These are phyloP conservation scores for Cutaneotrichosporon curvatum DNA, from an alignment of 1,284 basidiomycete species.

Conservation along the genomic window DNA sequence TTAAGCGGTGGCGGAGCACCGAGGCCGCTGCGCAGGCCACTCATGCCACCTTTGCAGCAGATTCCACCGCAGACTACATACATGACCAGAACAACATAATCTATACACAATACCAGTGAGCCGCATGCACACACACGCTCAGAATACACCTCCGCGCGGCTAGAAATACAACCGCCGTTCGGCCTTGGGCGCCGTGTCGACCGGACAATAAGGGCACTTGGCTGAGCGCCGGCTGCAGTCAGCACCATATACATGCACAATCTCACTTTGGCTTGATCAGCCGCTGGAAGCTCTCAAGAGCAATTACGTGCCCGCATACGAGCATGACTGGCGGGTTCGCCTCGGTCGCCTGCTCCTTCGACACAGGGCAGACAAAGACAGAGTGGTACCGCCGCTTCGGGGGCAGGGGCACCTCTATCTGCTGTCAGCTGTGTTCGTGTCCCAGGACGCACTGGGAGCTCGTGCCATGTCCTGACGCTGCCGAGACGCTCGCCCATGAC, in stretches of 20 bases:
- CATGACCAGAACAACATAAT: too few relatives aligned
- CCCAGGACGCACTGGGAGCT: constrained; percentile 65
- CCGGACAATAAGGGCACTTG: constrained; percentile 47
- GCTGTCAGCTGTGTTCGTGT: constrained; percentile 2
- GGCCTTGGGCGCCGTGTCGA: constrained; percentile 35
- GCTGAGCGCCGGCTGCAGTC: constrained; percentile 32
- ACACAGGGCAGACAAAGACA: constrained; percentile 94
- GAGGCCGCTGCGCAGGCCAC: too few relatives aligned
- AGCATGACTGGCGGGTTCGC: constrained; percentile 97
- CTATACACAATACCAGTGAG: too few relatives aligned
- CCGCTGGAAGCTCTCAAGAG: constrained; percentile 77
- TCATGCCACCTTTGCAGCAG: too few relatives aligned
- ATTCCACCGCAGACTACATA: too few relatives aligned
- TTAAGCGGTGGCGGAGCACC: too few relatives aligned
- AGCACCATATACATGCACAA: not conserved
- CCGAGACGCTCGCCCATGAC: constrained; percentile 80
- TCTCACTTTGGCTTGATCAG: constrained; percentile 79
- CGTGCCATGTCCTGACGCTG: constrained; percentile 83
- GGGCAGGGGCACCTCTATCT: constrained; percentile 91
- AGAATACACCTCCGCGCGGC: not conserved
- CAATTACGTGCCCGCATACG: constrained; percentile 87
- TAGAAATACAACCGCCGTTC: constrained; percentile 44
- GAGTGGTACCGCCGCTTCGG: constrained; percentile 87
- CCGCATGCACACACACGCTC: too few relatives aligned
- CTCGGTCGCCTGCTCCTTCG: constrained; percentile 91